phyloP scores from a whole-genome alignment of 306 rosid species.

The Acacia confusa region DNA sequence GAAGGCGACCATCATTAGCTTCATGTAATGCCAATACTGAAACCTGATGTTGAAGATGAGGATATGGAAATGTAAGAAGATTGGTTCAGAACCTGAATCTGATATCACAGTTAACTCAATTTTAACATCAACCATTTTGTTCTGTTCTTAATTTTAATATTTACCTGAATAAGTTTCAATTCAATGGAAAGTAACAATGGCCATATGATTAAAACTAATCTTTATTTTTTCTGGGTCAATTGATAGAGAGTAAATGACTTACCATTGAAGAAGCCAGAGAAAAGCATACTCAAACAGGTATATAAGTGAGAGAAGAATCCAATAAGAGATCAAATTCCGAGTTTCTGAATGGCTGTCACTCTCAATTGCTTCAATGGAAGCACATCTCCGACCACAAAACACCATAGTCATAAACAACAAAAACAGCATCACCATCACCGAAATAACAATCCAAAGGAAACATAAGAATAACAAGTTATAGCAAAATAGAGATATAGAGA shows the following conservation, averaged over 20 bases:
- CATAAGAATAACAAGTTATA: neutral
- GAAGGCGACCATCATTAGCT: constrained; percentile 45
- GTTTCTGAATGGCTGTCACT: constrained; percentile 37
- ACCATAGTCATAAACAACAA: neutral
- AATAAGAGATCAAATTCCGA: constrained; percentile 53
- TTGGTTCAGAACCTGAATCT: neutral
- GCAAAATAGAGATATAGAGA: neutral
- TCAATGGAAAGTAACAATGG: neutral
- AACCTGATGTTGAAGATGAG: constrained; percentile 42
- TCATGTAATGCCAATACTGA: constrained; percentile 48
- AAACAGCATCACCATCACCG: neutral
- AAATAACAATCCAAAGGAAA: neutral
- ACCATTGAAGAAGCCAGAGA: constrained; percentile 43
- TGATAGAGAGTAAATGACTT: constrained; percentile 25
- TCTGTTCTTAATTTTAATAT: no score
- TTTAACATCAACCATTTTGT: neutral
- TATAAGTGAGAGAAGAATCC: constrained; percentile 53
- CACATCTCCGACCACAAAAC: constrained; percentile 26
- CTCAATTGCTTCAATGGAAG: constrained; percentile 61
- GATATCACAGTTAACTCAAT: neutral
- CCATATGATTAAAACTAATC: no score
- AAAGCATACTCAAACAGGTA: constrained; percentile 52
- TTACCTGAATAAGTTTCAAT: neutral
- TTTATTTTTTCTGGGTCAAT: neutral
- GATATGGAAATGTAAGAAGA: neutral